A percentile compares a stretch with the other conserved stretches of the same genome.
Evolutionary conservation across 2,329 filamentous ascomycete species (phyloP).

Genomic region (Xylaria sp.): DNA sequence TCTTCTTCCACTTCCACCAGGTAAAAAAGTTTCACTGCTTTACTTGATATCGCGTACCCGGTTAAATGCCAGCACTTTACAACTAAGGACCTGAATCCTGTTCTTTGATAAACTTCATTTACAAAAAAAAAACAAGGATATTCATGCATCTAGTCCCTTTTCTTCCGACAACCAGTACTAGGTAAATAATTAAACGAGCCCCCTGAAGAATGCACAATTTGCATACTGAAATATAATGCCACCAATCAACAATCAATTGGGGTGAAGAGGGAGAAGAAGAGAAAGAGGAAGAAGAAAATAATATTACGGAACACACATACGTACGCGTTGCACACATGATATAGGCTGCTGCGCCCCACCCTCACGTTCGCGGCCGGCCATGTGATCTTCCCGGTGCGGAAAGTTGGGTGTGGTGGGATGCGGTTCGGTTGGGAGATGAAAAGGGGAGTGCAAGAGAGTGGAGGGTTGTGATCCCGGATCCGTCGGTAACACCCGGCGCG

Average conservation of each 20-base stretch:
- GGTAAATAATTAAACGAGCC: not conserved
- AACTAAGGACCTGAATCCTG: not conserved
- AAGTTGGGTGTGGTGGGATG: conserved; percentile 31
- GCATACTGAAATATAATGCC: not conserved
- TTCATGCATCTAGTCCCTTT: not conserved
- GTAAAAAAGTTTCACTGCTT: not conserved
- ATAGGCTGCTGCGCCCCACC: conserved; percentile 30
- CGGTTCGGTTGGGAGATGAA: conserved; percentile 24
- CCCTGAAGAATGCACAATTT: not conserved
- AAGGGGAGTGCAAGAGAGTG: not conserved
- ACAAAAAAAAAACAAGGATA: conserved; percentile 3
- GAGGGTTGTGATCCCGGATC: conserved; percentile 26
- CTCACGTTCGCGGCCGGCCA: conserved; percentile 32
- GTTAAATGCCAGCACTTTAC: not conserved
- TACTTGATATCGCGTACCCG: not conserved
- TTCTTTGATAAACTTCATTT: not conserved
- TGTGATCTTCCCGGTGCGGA: conserved; percentile 34
- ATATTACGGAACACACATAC: conserved; percentile 19
- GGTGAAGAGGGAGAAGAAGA: not conserved
- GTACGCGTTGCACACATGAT: conserved; percentile 32
- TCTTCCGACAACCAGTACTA: not conserved
- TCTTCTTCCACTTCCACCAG: not conserved
- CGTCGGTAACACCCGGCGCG: conserved; percentile 37
- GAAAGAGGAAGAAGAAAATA: not conserved
- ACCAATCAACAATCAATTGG: not conserved